Evolutionary conservation across 176 grass and related monocot genomes (phyloP).

Genomic region (Cenchrus fungigraminus): DNA sequence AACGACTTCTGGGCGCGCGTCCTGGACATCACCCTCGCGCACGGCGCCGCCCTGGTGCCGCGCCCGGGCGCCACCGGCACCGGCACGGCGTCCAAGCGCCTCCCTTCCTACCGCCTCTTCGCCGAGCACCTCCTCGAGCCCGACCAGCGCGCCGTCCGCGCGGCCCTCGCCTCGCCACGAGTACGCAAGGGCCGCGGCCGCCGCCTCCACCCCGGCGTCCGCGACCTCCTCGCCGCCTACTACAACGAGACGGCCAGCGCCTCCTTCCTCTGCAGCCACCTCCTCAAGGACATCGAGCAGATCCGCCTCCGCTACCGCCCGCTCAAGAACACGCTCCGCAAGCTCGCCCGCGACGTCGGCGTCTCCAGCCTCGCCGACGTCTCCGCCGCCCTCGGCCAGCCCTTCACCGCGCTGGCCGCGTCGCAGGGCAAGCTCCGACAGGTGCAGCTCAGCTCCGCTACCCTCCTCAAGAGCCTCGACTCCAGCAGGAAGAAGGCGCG

Average conservation of each 20-base stretch:
- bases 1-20: slow-evolving; percentile 95
- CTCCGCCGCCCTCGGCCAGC: slow-evolving; percentile 51
- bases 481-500: slow-evolving; percentile 61
- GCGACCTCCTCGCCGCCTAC: slow-evolving; percentile 64
- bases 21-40: slow-evolving; percentile 75
- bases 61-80: neutral
- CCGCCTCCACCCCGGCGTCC: slow-evolving; percentile 40
- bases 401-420: slow-evolving; percentile 54
- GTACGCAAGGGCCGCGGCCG: neutral
- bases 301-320: slow-evolving; percentile 72
- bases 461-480: slow-evolving; percentile 68
- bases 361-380: slow-evolving; percentile 50
- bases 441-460: slow-evolving; percentile 55
- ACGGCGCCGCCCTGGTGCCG: slow-evolving; percentile 69
- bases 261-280: slow-evolving; percentile 74
- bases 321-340: slow-evolving; percentile 72
- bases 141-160: slow-evolving; percentile 63
- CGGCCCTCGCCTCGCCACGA: slow-evolving; percentile 47
- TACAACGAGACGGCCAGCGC: slow-evolving; percentile 75
- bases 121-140: slow-evolving; percentile 89
- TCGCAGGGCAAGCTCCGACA: slow-evolving; percentile 61
- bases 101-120: slow-evolving; percentile 74
- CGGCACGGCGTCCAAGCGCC: slow-evolving; percentile 43
- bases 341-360: slow-evolving; percentile 51
- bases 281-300: slow-evolving; percentile 80